phyloP scores from a whole-genome alignment of 108 stramenopile species.

The Schizochytrium sp. region DNA sequence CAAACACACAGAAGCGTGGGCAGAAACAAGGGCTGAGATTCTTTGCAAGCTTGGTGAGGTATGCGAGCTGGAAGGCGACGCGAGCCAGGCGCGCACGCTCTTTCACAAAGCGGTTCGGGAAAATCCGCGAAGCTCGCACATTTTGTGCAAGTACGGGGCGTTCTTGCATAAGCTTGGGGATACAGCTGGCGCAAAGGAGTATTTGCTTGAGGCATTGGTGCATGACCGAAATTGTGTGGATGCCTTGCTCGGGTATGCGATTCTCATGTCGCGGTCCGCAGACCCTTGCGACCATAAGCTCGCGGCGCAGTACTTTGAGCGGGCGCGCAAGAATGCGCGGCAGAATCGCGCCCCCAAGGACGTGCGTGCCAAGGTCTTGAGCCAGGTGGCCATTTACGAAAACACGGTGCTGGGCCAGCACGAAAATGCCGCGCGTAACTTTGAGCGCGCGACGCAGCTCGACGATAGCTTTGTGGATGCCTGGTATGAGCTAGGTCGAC shows the following conservation, averaged over 20 bases:
- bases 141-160: neutral
- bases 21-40: neutral
- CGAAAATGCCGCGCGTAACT: neutral
- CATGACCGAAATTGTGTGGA: constrained; percentile 2
- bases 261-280: neutral
- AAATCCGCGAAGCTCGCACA: neutral
- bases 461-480: neutral
- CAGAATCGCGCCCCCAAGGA: neutral
- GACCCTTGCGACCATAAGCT: neutral
- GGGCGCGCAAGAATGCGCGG: neutral
- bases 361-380: neutral
- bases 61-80: neutral
- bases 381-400: neutral
- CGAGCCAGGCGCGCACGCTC: neutral
- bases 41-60: neutral
- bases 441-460: neutral
- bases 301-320: constrained; percentile 6
- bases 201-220: neutral
- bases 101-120: neutral
- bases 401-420: neutral
- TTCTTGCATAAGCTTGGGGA: neutral
- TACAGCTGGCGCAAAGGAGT: neutral
- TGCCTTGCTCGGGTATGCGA: neutral
- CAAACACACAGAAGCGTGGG: neutral
- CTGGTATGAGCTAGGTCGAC: neutral